phyloP scores from a whole-genome alignment of 352 stramenopile species.

The Globisporangium okanoganense region DNA sequence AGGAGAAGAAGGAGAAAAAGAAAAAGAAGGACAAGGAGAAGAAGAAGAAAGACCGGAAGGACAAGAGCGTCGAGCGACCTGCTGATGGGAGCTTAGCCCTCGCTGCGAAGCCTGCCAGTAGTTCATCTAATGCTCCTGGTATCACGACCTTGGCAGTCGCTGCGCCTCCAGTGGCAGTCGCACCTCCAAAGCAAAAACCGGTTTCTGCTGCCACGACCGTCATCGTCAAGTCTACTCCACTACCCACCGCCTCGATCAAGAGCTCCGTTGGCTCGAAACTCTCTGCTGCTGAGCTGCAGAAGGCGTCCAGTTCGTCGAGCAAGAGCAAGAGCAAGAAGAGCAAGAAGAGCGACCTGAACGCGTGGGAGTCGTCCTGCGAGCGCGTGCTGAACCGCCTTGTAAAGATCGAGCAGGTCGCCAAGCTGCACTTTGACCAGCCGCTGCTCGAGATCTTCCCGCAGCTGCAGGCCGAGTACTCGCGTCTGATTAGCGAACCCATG shows the following conservation, averaged over 20 bases:
- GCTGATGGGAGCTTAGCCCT: slow-evolving; percentile 30
- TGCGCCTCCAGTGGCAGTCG: not conserved
- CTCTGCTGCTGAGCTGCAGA: slow-evolving; percentile 22
- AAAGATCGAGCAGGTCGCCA: slow-evolving; percentile 78
- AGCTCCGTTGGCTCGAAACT: slow-evolving; percentile 29
- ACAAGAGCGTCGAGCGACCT: slow-evolving; percentile 25
- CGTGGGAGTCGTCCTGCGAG: slow-evolving; percentile 67
- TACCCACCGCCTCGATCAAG: not conserved
- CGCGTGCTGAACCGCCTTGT: slow-evolving; percentile 61
- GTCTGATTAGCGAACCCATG: slow-evolving; percentile 75
- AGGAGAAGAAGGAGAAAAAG: slow-evolving; percentile 54
- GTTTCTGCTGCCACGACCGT: not conserved
- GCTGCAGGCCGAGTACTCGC: slow-evolving; percentile 53
- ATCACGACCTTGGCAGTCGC: not conserved
- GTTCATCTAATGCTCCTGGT: not conserved
- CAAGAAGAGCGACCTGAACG: slow-evolving; percentile 73
- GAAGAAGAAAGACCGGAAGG: slow-evolving; percentile 39
- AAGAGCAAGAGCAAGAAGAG: slow-evolving; percentile 65
- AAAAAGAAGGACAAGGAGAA: slow-evolving; percentile 58
- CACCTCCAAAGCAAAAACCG: not conserved
- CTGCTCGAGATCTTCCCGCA: slow-evolving; percentile 76
- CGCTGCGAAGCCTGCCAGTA: slow-evolving; percentile 2
- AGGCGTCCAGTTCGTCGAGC: slow-evolving; percentile 17
- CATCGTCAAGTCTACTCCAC: not conserved
- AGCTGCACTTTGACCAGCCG: slow-evolving; percentile 79